Evolutionary conservation across 2,329 filamentous ascomycete genomes (phyloP).

Genomic region (Chaetomiaceae sp.): DNA sequence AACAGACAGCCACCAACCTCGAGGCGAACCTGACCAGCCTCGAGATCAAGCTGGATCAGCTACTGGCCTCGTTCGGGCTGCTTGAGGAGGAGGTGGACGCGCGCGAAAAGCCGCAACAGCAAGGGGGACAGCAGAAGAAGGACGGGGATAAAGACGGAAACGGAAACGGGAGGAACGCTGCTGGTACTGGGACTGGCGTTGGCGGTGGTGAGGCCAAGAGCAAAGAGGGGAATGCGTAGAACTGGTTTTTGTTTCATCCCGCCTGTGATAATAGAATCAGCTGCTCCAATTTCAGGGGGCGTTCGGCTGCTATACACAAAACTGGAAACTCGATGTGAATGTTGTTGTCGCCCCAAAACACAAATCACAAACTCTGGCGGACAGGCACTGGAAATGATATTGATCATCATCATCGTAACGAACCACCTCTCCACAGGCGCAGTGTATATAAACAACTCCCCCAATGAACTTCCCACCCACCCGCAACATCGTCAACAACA

Average conservation of each 20-base stretch:
- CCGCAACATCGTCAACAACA: too few relatives aligned
- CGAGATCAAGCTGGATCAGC: constrained; percentile 51
- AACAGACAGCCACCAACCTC: constrained; percentile 48
- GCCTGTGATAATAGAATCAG: too few relatives aligned
- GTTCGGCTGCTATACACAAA: too few relatives aligned
- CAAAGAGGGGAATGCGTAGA: background rate
- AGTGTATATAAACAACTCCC: too few relatives aligned
- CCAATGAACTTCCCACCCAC: too few relatives aligned
- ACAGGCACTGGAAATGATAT: too few relatives aligned
- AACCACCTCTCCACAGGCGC: too few relatives aligned
- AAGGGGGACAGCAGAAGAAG: constrained; percentile 2
- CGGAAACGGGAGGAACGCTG: background rate
- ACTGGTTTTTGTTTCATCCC: background rate
- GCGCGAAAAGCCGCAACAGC: constrained; percentile 1
- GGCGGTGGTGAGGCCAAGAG: background rate
- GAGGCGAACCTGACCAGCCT: constrained; percentile 49
- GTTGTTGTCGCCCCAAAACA: too few relatives aligned
- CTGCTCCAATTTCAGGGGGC: too few relatives aligned
- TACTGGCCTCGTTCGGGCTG: constrained; percentile 46
- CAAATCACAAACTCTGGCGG: too few relatives aligned
- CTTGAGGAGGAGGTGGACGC: constrained; percentile 8
- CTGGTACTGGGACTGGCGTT: background rate
- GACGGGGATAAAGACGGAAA: background rate
- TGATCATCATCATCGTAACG: background rate
- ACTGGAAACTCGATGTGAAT: too few relatives aligned